Evolutionary conservation across 169 alveolate species (phyloP).

Genomic region (Plasmodium gaboni): DNA sequence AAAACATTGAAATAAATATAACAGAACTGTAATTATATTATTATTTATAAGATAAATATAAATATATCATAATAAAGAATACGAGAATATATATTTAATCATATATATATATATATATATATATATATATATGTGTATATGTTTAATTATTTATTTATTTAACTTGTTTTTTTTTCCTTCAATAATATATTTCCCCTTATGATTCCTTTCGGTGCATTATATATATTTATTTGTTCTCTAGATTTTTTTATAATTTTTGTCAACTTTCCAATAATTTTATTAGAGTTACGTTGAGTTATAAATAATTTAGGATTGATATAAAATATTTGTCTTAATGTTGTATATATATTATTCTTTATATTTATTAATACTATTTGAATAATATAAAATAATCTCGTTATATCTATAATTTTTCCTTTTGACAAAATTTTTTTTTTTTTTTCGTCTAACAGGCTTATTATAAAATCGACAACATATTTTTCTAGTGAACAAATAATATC

Average conservation of each 20-base stretch:
- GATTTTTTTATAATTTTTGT: conserved; percentile 76
- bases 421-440: conserved; percentile 46
- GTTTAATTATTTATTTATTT: neutral
- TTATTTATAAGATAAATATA: too few species aligned
- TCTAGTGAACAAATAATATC: conserved; percentile 47
- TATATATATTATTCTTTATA: conserved; percentile 27
- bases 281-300: conserved; percentile 73
- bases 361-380: conserved; percentile 48
- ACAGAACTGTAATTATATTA: too few species aligned
- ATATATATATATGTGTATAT: neutral
- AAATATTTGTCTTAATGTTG: conserved; percentile 79
- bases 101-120: neutral
- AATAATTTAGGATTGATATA: conserved; percentile 76
- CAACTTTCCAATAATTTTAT: conserved; percentile 70
- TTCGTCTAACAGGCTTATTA: conserved; percentile 27
- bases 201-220: conserved; percentile 78
- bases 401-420: conserved; percentile 52
- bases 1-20: too few species aligned
- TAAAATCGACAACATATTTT: conserved; percentile 25
- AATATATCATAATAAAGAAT: too few species aligned
- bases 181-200: conserved; percentile 73
- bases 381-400: conserved; percentile 47
- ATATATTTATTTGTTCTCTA: conserved; percentile 75
- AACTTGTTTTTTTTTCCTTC: conserved; percentile 53
- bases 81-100: neutral